A percentile compares a stretch with the other conserved stretches of the same genome.
These are phyloP conservation scores for Colletotrichum gloeosporioides DNA, from an alignment of 2,329 filamentous ascomycete species.

Conservation along the genomic window DNA sequence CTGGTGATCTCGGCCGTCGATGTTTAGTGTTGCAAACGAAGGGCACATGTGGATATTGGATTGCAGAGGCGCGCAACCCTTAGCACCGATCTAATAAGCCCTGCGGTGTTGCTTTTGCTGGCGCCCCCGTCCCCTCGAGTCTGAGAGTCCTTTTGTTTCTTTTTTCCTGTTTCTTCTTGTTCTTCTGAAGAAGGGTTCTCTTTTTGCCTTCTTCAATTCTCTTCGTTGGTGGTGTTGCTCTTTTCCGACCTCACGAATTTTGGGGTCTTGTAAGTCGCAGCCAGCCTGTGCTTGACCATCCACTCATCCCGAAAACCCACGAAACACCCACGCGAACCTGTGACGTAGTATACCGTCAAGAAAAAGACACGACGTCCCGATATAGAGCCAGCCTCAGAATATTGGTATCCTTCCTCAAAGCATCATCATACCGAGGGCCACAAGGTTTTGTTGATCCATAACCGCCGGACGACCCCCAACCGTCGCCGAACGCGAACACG, in stretches of 20 bases:
- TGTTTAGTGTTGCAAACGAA: not conserved
- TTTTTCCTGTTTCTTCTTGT: not conserved
- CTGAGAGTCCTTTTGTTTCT: not conserved
- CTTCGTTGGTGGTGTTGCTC: not conserved
- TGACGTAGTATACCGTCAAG: not conserved
- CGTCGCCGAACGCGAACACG: not conserved
- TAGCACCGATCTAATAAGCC: not conserved
- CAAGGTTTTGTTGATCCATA: too few relatives aligned
- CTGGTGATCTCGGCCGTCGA: not conserved
- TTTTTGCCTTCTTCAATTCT: not conserved
- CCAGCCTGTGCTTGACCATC: slow-evolving; percentile 1
- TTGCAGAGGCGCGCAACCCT: not conserved
- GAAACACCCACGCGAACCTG: not conserved
- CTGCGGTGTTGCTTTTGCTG: not conserved
- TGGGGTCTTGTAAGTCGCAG: not conserved
- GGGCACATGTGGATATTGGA: not conserved
- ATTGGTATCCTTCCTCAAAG: not conserved
- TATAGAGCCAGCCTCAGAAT: not conserved
- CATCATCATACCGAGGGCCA: not conserved
- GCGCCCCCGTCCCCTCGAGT: not conserved
- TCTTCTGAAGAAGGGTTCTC: not conserved
- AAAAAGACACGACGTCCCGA: not conserved
- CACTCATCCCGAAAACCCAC: not conserved
- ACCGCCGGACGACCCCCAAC: not conserved
- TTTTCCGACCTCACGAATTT: not conserved